Conservation (phyloP, 371 early-diverging fungal genomes). For the Mortierella sp. region DNA sequence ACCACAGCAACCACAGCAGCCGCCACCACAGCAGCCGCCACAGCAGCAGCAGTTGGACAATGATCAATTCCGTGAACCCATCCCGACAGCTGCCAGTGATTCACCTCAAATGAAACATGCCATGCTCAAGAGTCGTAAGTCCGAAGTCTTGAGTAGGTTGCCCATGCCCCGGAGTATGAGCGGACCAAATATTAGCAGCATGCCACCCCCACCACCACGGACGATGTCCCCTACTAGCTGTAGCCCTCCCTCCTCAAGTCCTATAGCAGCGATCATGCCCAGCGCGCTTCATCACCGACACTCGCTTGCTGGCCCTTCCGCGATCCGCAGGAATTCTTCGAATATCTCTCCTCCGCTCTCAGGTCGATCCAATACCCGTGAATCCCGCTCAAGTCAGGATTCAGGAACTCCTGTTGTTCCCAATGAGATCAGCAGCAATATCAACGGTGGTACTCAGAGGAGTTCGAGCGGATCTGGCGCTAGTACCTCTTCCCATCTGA, state of each 20-base stretch:
- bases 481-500: conserved; percentile 15
- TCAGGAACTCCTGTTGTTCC: conserved; percentile 2
- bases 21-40: conserved; percentile 24
- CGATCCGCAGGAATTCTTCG: conserved; percentile 29
- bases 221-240: conserved; percentile 11
- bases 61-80: conserved; percentile 31
- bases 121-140: conserved; percentile 20
- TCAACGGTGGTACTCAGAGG: background rate
- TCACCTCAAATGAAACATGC: conserved; percentile 17
- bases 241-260: conserved; percentile 11
- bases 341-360: conserved; percentile 32
- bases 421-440: conserved; percentile 1
- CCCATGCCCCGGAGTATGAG: conserved; percentile 35
- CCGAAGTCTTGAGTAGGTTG: conserved; percentile 40
- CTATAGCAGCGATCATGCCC: conserved; percentile 1
- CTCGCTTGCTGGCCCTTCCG: conserved; percentile 14
- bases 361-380: conserved; percentile 11
- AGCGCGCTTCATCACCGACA: conserved; percentile 13
- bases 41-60: conserved; percentile 34
- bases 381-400: conserved; percentile 25
- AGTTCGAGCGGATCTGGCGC: background rate
- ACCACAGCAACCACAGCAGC: conserved; percentile 26
- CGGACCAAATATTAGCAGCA: conserved; percentile 4
- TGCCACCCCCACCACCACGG: conserved; percentile 5
- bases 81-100: conserved; percentile 3